Evolutionary conservation across 805 yeast species (phyloP), one percentile per base, ranked within the genome.

Genomic region (Myxozyma monticola): DNA sequence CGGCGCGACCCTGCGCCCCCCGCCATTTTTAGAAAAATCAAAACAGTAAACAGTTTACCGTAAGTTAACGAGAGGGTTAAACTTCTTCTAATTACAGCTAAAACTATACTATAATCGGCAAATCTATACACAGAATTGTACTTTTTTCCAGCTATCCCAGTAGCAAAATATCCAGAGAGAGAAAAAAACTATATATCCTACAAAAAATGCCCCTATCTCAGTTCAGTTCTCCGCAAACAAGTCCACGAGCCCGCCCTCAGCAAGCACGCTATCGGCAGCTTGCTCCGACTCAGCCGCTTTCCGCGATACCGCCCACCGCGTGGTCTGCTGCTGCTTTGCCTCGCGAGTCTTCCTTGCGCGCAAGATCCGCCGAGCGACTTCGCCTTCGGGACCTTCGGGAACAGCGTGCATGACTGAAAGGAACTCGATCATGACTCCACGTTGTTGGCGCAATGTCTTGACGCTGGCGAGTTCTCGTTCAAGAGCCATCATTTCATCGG

Each of bases 391-490:
- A 7, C 53, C 54, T 15, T 54, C 57, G 17, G 51, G 47, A 15
- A 54, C 42, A 10, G 59, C 79, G 55, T 80, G 81, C 18, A 85
- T 79, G 48, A 78, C 75, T 42, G 80, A 76, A n/a, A 90, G 74
- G 65, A 88, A 80, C 54, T 86, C 93, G 52, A 88, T 68, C 68
- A 90, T 77, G 22, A 88, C 81, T 21, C 85, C 81, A 56, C 96
- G 76, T 70, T 88, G 95, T 61, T 86, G 93, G 56, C 89, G 78
- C 59, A 84, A 82, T 76, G 65, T 82, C 78, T 59, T 61, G n/a
- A 88, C 81, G 42, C 76, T 76, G 43, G 80, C 77, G 40, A 90
- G 68, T 33, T 80, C 71, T 14, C 71, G 71, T 62, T 88, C 95
- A 57, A 90, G 79, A 48, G 77, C 76, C 43, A 77, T 74, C 47